Conservation (phyloP, 495 filamentous ascomycete species). For the Pseudevernia furfuracea region DNA sequence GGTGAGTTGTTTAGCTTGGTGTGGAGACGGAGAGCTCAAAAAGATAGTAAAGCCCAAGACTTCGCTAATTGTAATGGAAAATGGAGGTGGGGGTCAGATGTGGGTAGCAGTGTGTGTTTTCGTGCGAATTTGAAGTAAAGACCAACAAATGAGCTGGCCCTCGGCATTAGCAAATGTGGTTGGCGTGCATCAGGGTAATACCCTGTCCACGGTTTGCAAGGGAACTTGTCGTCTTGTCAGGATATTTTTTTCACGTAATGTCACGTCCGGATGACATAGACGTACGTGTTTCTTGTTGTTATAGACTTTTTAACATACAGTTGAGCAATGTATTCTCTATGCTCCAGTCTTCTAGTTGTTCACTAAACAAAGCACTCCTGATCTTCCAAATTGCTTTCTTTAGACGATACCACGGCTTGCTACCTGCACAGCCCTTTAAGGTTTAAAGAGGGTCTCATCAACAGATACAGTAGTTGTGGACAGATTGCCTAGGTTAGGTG, state of each 20-base stretch:
- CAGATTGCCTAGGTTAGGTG: not conserved
- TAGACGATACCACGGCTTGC: not conserved
- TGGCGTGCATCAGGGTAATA: not conserved
- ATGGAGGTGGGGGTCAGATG: no score
- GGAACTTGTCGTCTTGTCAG: not conserved
- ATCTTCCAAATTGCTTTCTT: not conserved
- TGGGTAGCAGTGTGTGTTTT: no score
- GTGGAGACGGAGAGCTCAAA: no score
- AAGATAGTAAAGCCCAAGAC: no score
- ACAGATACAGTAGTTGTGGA: not conserved
- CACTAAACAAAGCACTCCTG: not conserved
- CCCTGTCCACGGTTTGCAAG: not conserved
- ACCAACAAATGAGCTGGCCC: no score
- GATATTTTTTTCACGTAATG: not conserved
- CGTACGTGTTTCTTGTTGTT: not conserved
- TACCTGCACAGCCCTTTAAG: not conserved
- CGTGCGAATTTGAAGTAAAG: no score
- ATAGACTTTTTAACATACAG: not conserved
- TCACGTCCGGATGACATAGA: not conserved
- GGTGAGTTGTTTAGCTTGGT: no score
- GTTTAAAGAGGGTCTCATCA: not conserved
- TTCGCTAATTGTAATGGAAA: no score
- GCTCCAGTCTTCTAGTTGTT: not conserved
- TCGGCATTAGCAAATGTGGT: not conserved
- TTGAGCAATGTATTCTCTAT: not conserved